phyloP scores from a whole-genome alignment of 2,329 filamentous ascomycete genomes.

The Aspergillus nomiae region DNA sequence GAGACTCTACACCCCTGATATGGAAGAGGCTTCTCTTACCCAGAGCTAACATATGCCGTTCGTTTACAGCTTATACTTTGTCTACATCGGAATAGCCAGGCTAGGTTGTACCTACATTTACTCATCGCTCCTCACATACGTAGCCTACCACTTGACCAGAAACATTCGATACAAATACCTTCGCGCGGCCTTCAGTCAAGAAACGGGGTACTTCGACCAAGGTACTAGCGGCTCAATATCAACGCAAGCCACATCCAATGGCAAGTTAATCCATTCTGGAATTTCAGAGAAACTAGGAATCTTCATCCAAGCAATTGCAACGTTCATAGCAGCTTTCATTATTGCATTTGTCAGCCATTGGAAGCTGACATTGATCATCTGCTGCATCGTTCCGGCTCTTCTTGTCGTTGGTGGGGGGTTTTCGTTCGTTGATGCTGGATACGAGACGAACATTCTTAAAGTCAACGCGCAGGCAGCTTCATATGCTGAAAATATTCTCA shows the following conservation, averaged over 20 bases:
- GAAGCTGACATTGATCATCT: constrained; percentile 26
- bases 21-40: not conserved
- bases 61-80: constrained; percentile 33
- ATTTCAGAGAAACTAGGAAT: constrained; percentile 27
- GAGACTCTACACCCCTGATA: not conserved
- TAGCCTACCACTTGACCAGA: constrained; percentile 10
- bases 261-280: constrained; percentile 22
- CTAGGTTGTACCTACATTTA: constrained; percentile 37
- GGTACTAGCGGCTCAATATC: constrained; percentile 30
- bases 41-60: constrained; percentile 4
- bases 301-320: constrained; percentile 20
- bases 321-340: constrained; percentile 26
- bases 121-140: constrained; percentile 18
- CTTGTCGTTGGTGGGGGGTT: constrained; percentile 15
- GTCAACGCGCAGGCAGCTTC: constrained; percentile 21
- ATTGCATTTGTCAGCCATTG: constrained; percentile 26
- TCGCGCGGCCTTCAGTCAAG: constrained; percentile 30
- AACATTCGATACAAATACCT: constrained; percentile 20
- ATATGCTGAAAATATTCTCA: constrained; percentile 23
- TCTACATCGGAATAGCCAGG: constrained; percentile 39
- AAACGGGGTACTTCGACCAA: constrained; percentile 33
- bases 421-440: constrained; percentile 20
- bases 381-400: constrained; percentile 22
- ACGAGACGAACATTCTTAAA: constrained; percentile 24
- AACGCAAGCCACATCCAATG: constrained; percentile 34